A percentile compares a stretch with the other conserved stretches of the same genome.
Conservation (phyloP, 495 filamentous ascomycete genomes). For the Talaromyces trachyspermus region DNA sequence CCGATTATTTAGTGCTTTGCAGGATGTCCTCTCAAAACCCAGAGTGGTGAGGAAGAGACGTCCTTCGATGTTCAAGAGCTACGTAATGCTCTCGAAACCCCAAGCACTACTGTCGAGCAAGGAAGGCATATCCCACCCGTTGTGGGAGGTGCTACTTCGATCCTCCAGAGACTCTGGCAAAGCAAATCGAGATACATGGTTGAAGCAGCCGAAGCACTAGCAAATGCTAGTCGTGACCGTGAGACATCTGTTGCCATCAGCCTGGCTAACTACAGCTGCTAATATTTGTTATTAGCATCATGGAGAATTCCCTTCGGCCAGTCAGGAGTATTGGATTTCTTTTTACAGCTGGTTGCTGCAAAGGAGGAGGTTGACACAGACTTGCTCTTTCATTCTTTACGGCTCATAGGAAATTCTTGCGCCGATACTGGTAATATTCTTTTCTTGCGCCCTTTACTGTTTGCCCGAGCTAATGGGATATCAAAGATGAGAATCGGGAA, state of each 20-base stretch:
- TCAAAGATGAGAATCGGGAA: slow-evolving; percentile 63
- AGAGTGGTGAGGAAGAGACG: slow-evolving; percentile 12
- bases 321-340: slow-evolving; percentile 60
- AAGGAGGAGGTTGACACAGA: slow-evolving; percentile 23
- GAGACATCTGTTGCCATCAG: slow-evolving; percentile 21
- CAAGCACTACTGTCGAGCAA: slow-evolving; percentile 16
- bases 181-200: slow-evolving; percentile 36
- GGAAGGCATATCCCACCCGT: slow-evolving; percentile 15
- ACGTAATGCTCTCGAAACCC: slow-evolving; percentile 22
- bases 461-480: slow-evolving; percentile 2
- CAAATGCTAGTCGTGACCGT: slow-evolving; percentile 63
- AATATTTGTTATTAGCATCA: slow-evolving; percentile 36
- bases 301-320: slow-evolving; percentile 61
- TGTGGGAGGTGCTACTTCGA: slow-evolving; percentile 19
- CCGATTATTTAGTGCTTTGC: slow-evolving; percentile 23
- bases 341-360: slow-evolving; percentile 46
- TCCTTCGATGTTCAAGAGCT: slow-evolving; percentile 18
- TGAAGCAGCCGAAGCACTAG: slow-evolving; percentile 50
- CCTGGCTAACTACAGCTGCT: slow-evolving; percentile 9
- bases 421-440: slow-evolving; percentile 57
- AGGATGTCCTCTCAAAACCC: slow-evolving; percentile 17
- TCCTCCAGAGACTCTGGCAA: slow-evolving; percentile 30
- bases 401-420: slow-evolving; percentile 72
- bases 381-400: slow-evolving; percentile 49
- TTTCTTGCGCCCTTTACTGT: slow-evolving; percentile 1